Conservation (phyloP, 1,139 yeast species). For the Hyphopichia pseudoburtonii region DNA sequence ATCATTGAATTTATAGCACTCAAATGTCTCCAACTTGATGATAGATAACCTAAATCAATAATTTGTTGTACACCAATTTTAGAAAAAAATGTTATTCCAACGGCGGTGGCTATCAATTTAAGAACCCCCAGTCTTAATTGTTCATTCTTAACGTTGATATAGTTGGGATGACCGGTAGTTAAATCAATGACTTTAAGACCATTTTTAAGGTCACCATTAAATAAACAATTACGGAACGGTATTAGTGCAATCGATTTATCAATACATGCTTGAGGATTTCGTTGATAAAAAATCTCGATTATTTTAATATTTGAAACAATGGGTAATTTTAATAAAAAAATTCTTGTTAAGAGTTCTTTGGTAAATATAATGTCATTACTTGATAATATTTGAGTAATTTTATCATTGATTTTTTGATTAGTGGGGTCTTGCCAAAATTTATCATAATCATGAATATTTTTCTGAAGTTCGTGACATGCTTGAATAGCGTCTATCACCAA, state of each 20-base stretch:
- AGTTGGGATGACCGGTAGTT: slow-evolving; percentile 60
- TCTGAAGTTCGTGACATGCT: slow-evolving; percentile 22
- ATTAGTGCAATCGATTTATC: slow-evolving; percentile 52
- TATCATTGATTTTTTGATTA: slow-evolving; percentile 16
- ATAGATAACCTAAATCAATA: slow-evolving; percentile 33
- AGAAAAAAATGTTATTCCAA: slow-evolving; percentile 36
- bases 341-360: slow-evolving; percentile 22
- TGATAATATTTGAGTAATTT: slow-evolving; percentile 21
- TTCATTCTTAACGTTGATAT: slow-evolving; percentile 32
- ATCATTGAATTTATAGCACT: slow-evolving; percentile 62
- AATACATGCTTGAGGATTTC: slow-evolving; percentile 34
- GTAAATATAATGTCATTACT: slow-evolving; percentile 21
- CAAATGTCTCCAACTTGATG: slow-evolving; percentile 41
- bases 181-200: slow-evolving; percentile 61
- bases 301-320: slow-evolving; percentile 27
- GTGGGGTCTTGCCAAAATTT: slow-evolving; percentile 23
- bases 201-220: slow-evolving; percentile 56
- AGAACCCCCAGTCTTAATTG: slow-evolving; percentile 29
- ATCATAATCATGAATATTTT: slow-evolving; percentile 17
- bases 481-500: slow-evolving; percentile 19
- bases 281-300: slow-evolving; percentile 35
- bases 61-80: slow-evolving; percentile 39
- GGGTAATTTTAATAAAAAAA: slow-evolving; percentile 39
- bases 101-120: slow-evolving; percentile 31
- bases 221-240: slow-evolving; percentile 60